These are phyloP conservation scores for Fusarium citri DNA, from an alignment of 2,329 filamentous ascomycete genomes.

Conservation along the genomic window DNA sequence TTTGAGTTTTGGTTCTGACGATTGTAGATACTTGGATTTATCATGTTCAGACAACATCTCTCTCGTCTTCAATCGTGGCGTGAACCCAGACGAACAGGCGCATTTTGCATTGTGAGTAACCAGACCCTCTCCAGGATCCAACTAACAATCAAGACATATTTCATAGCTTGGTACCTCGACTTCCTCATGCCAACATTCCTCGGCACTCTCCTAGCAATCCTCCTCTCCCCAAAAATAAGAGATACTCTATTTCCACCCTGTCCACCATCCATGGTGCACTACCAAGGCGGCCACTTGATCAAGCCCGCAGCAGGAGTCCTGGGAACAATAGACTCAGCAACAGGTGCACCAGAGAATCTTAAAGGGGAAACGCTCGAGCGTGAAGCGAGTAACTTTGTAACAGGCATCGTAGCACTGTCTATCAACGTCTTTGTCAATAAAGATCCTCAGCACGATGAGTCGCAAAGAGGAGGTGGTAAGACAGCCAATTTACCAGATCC, in stretches of 20 bases:
- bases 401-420: conserved; percentile 66
- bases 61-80: conserved; percentile 80
- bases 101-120: conserved; percentile 15
- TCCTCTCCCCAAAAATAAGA: conserved; percentile 71
- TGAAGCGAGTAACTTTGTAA: conserved; percentile 82
- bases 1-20: neutral
- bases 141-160: conserved; percentile 54
- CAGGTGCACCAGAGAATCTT: conserved; percentile 81
- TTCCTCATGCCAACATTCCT: conserved; percentile 70
- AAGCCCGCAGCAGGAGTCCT: conserved; percentile 79
- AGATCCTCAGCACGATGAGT: conserved; percentile 68
- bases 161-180: conserved; percentile 75
- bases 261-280: conserved; percentile 76
- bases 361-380: conserved; percentile 83
- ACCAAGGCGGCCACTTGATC: conserved; percentile 74
- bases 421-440: conserved; percentile 79
- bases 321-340: conserved; percentile 78
- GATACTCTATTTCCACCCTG: conserved; percentile 76
- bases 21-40: neutral
- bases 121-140: conserved; percentile 54
- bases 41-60: conserved; percentile 68
- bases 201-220: conserved; percentile 68
- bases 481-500: neutral
- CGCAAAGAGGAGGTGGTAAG: conserved; percentile 59
- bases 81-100: conserved; percentile 71